Percentiles rank a stretch among this genome's conserved stretches.
Conservation (phyloP, 2,329 filamentous ascomycete species). For the Neonectria neomacrospora region DNA sequence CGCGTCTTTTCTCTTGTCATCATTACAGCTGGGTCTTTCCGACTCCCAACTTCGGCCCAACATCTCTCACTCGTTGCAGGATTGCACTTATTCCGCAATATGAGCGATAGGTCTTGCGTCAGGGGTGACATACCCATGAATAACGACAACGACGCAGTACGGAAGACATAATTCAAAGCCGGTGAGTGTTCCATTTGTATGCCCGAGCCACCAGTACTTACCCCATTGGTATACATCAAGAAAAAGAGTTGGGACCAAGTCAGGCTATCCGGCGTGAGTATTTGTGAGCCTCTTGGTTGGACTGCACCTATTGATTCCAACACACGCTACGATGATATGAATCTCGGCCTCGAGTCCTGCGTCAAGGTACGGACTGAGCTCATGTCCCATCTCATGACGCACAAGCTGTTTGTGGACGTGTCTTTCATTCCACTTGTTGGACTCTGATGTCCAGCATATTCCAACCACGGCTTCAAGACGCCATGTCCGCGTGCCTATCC, state of each 20-base stretch:
- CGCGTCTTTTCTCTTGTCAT: background rate
- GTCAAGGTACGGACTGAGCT: background rate
- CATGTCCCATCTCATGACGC: background rate
- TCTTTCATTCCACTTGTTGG: background rate
- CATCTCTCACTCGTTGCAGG: background rate
- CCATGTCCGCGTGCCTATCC: background rate
- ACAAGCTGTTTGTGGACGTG: background rate
- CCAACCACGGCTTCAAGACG: background rate
- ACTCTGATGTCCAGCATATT: background rate
- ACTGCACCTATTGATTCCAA: background rate
- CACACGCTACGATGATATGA: background rate
- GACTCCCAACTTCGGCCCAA: background rate
- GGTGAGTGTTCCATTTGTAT: background rate
- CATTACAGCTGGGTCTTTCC: background rate
- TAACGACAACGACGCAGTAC: background rate
- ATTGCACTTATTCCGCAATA: background rate
- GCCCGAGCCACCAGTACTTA: background rate
- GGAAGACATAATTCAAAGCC: background rate
- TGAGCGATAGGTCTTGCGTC: background rate
- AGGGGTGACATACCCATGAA: background rate
- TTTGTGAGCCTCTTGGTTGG: background rate
- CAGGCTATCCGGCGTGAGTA: background rate
- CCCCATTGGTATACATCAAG: background rate
- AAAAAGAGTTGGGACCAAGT: background rate
- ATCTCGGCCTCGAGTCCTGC: background rate